A percentile compares a stretch with the other conserved stretches of the same genome.
Conservation (phyloP, 352 stramenopile genomes). For the Globisporangium nodosum region DNA sequence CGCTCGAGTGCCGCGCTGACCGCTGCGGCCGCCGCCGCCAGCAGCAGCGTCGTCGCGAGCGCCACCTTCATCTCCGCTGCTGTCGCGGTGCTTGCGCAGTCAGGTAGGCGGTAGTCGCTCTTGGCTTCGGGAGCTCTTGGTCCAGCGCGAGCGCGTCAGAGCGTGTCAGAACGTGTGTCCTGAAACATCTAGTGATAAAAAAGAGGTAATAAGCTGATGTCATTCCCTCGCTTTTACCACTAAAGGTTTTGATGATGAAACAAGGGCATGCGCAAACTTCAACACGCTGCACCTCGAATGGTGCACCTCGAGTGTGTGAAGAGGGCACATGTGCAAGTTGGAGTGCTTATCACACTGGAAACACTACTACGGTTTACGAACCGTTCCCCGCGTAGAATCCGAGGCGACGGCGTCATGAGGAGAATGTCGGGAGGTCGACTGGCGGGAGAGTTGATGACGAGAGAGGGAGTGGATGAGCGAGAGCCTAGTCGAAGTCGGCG, state of each 20-base stretch:
- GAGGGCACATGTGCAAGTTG: too few relatives aligned
- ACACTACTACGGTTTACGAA: too few relatives aligned
- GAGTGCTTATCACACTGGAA: too few relatives aligned
- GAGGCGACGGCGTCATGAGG: too few relatives aligned
- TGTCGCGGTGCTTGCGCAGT: neutral
- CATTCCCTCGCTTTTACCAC: too few relatives aligned
- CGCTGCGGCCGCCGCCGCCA: conserved; percentile 18
- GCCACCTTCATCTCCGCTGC: conserved; percentile 21
- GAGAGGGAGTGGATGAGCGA: neutral
- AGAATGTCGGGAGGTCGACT: too few relatives aligned
- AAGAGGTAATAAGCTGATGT: neutral
- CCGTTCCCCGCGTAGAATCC: too few relatives aligned
- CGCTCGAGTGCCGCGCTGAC: conserved; percentile 25
- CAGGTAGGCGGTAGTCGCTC: neutral
- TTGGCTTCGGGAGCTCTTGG: neutral
- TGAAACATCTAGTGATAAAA: neutral
- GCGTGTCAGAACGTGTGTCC: neutral
- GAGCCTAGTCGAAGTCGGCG: neutral
- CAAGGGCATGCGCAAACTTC: too few relatives aligned
- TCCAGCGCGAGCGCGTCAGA: neutral
- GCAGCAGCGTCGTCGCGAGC: conserved; percentile 20
- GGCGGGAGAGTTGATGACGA: neutral
- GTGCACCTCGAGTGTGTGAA: too few relatives aligned
- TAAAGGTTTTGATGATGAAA: too few relatives aligned
- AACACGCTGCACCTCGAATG: too few relatives aligned